Evolutionary conservation across 75 land plant species (phyloP), one percentile per base, ranked within the genome.

Genomic region (Chamaecyparis obtusa): DNA sequence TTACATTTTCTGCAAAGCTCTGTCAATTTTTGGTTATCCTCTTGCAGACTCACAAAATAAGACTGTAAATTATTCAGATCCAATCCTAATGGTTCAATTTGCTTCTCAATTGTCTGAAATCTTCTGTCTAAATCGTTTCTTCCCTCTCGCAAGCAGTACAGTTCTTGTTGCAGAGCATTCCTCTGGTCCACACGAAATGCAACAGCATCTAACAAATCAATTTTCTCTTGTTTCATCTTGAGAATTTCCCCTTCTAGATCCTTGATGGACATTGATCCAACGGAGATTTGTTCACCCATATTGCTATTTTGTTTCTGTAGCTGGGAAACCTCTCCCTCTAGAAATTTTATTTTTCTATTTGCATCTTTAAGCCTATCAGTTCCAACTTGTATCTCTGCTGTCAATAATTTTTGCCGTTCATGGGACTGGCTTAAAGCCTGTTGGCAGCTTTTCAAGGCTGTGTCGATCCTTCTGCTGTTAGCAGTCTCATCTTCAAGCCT

Each of bases 171-270:
- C 83, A 95, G 93, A 83, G 87, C 89, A 83, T 88, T 88, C 83
- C 88, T 91, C 83, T 93, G 87, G 36, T 89, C 87, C 37, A 87
- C 74, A 83, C 90, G 88, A 57, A 89, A 87, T 87, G 86, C 88
- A 86, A 92, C 89, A 49, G 92, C 95, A 67, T 51, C 21, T 32
- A 36, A 79, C 84, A 93, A 93, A 79, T 89, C 86, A 13, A 9
- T 64, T 43, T 85, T 88, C 39, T 17, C 76, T 83, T 92, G 86
- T 83, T 90, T 92, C 79, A 95, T 56, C 44, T 67, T 85, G 30
- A 27, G 76, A 3, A 92, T 85, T 57, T 92, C 94, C 72, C 86
- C 89, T 72, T 94, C 88, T 85, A 91, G 86, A 80, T 88, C 88
- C 51, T 81, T 41, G 48, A 81, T 81, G 46, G 83, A 81, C 49